These are phyloP conservation scores for Apophysomyces sp. DNA, from an alignment of 371 early-diverging fungal genomes.

Conservation along the genomic window DNA sequence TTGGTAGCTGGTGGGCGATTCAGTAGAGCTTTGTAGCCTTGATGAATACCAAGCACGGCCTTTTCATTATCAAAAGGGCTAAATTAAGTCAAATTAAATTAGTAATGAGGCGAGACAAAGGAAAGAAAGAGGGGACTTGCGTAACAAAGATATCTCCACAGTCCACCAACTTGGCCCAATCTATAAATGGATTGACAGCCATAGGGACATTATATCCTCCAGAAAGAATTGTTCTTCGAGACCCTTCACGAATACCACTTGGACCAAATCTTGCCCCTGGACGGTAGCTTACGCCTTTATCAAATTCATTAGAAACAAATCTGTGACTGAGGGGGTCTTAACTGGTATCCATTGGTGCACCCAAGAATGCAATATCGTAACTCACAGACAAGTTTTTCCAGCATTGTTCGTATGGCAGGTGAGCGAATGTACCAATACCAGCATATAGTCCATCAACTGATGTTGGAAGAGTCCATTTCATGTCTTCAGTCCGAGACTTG, in stretches of 20 bases:
- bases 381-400: constrained; percentile 35
- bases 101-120: not conserved
- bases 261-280: constrained; percentile 56
- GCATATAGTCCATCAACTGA: constrained; percentile 15
- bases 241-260: constrained; percentile 45
- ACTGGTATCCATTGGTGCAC: constrained; percentile 25
- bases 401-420: constrained; percentile 46
- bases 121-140: not conserved
- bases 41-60: constrained; percentile 14
- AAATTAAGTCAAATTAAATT: not conserved
- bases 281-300: constrained; percentile 39
- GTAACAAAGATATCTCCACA: constrained; percentile 41
- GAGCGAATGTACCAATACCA: constrained; percentile 53
- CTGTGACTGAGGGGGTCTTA: not conserved
- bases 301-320: constrained; percentile 33
- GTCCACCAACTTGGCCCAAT: constrained; percentile 51
- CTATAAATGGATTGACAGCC: constrained; percentile 39
- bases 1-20: constrained; percentile 7
- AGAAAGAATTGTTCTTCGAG: constrained; percentile 30
- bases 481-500: not conserved
- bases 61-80: constrained; percentile 18
- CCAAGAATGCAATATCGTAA: constrained; percentile 50
- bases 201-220: constrained; percentile 40
- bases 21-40: constrained; percentile 14
- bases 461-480: not conserved